Conservation (phyloP, 2,329 filamentous ascomycete genomes). For the Exserohilum turcica region DNA sequence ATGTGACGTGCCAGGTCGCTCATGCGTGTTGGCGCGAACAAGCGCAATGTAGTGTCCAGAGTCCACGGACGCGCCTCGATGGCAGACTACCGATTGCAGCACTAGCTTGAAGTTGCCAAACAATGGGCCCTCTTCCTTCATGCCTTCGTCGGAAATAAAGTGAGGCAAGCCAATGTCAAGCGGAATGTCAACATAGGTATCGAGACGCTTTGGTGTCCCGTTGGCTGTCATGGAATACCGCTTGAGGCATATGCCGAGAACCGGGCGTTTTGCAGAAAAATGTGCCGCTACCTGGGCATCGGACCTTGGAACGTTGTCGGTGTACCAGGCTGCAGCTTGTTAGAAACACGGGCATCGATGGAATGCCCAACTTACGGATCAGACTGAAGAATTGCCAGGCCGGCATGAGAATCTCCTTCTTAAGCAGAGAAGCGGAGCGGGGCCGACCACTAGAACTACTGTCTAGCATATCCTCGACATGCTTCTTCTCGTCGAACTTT, state of each 20-base stretch:
- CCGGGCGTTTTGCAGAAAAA: conserved; percentile 79
- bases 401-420: conserved; percentile 89
- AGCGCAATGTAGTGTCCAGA: conserved; percentile 92
- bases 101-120: conserved; percentile 92
- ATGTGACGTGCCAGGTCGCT: conserved; percentile 50
- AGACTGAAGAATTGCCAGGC: conserved; percentile 97
- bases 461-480: conserved; percentile 47
- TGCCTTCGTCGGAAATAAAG: conserved; percentile 82
- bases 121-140: conserved; percentile 68
- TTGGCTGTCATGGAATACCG: conserved; percentile 77
- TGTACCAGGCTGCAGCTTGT: conserved; percentile 75
- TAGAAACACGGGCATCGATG: conserved; percentile 7
- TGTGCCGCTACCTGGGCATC: conserved; percentile 87
- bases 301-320: conserved; percentile 65
- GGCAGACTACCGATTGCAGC: conserved; percentile 89
- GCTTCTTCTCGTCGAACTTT: conserved; percentile 56
- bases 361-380: conserved; percentile 67
- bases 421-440: conserved; percentile 50
- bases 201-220: conserved; percentile 71
- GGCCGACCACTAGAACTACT: conserved; percentile 41
- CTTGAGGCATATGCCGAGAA: conserved; percentile 91
- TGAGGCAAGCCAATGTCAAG: conserved; percentile 81
- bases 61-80: conserved; percentile 82
- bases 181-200: conserved; percentile 90
- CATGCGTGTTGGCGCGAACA: conserved; percentile 67